A percentile compares a stretch with the other conserved stretches of the same genome.
Conservation (phyloP, 352 stramenopile species). For the Pythium aquatile region DNA sequence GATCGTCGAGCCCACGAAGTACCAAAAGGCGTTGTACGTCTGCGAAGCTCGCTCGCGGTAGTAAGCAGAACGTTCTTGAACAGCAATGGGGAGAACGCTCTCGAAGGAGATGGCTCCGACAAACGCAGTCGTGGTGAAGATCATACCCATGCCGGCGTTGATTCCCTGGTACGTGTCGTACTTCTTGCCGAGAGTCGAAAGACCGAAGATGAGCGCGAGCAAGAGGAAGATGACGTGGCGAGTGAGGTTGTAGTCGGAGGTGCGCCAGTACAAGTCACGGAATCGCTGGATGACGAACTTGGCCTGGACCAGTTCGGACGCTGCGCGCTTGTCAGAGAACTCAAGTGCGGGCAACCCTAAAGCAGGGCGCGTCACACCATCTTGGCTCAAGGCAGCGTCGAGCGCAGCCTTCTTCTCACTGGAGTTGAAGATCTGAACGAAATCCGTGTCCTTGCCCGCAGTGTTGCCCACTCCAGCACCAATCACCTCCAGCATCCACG, state of each 20-base stretch:
- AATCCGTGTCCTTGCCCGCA: slow-evolving; percentile 15
- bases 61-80: slow-evolving; percentile 82
- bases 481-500: slow-evolving; percentile 77
- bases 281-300: slow-evolving; percentile 26
- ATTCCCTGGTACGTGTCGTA: slow-evolving; percentile 29
- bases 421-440: slow-evolving; percentile 11
- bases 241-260: slow-evolving; percentile 61
- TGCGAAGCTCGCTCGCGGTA: slow-evolving; percentile 90
- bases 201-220: slow-evolving; percentile 60
- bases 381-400: not conserved
- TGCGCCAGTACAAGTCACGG: slow-evolving; percentile 29
- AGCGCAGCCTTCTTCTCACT: slow-evolving; percentile 5
- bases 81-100: slow-evolving; percentile 57
- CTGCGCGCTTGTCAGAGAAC: slow-evolving; percentile 24
- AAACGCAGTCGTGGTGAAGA: slow-evolving; percentile 73
- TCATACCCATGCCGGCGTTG: slow-evolving; percentile 46
- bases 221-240: slow-evolving; percentile 48
- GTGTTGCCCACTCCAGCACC: slow-evolving; percentile 36
- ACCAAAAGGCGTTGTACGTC: slow-evolving; percentile 88
- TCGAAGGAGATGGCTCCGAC: slow-evolving; percentile 63
- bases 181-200: slow-evolving; percentile 38
- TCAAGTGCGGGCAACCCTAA: slow-evolving; percentile 4
- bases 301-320: slow-evolving; percentile 14
- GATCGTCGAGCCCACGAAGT: slow-evolving; percentile 66
- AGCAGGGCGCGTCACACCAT: not conserved